These are phyloP conservation scores for Pleodorina starrii DNA, from an alignment of 139 green algal genomes.

Conservation along the genomic window DNA sequence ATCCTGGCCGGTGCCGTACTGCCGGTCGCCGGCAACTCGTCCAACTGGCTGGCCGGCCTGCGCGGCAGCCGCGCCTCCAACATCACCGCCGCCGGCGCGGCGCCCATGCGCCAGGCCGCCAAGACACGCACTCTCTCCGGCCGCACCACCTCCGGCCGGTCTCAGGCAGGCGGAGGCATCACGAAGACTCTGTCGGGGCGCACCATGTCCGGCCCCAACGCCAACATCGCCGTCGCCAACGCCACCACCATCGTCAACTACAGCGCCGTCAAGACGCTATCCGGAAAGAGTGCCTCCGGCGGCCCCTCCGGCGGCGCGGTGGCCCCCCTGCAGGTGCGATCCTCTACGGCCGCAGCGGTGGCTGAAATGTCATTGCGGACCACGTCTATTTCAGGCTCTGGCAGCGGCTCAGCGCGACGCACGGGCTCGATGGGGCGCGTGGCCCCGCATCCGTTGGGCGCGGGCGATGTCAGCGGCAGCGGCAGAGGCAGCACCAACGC, in stretches of 20 bases:
- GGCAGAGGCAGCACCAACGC: too few relatives aligned
- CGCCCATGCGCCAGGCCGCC: slow-evolving; percentile 1
- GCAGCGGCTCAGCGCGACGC: too few relatives aligned
- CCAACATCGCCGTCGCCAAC: too few relatives aligned
- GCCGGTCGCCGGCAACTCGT: background rate
- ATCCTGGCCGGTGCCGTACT: background rate
- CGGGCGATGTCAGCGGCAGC: too few relatives aligned
- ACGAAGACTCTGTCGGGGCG: background rate
- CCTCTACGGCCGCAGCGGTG: too few relatives aligned
- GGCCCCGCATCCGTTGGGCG: too few relatives aligned
- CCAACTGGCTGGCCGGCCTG: slow-evolving; percentile 41
- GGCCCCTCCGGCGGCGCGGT: too few relatives aligned
- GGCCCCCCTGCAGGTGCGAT: too few relatives aligned
- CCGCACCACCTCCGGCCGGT: background rate
- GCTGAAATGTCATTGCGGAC: too few relatives aligned
- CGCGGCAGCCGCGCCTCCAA: slow-evolving; percentile 23
- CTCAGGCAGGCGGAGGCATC: background rate
- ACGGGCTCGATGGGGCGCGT: too few relatives aligned
- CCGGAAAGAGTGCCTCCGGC: too few relatives aligned
- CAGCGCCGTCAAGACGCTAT: background rate
- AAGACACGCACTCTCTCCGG: background rate
- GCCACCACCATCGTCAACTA: background rate
- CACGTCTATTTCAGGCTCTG: too few relatives aligned
- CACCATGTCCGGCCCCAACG: slow-evolving; percentile 14
- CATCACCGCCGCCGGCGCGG: slow-evolving; percentile 28